Evolutionary conservation across 768 basidiomycete species (phyloP), one percentile per base, ranked within the genome.

Genomic region (Agaricus subrufescens): DNA sequence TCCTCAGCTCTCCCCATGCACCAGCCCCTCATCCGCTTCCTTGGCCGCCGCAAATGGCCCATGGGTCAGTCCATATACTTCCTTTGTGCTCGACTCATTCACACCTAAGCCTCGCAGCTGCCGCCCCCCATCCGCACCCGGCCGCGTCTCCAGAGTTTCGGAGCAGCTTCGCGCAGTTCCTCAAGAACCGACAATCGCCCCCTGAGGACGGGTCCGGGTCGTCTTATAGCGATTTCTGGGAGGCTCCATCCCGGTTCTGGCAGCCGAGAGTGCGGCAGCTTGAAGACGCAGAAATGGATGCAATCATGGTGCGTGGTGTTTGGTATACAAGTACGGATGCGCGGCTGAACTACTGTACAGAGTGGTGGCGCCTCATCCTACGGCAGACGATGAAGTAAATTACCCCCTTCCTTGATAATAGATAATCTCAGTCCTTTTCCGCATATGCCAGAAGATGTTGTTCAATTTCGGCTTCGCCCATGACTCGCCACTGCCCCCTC

Each of bases 401-500:
- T 42, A 58, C 58, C 57, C 58, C 54, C 50, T 46, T 48, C 29
- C 23, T 48, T 59, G 46, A 15, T 37, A 59, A 49, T 54, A 60
- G 45, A 48, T 34, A 46, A 39, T 30, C 45, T 29, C 75, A 94
- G 70, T 94, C 91, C 70, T 89, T 92, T 79, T 94, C 91, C 45
- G 91, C 92, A 61, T 92, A 94, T 54, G 91, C 92, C 50, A 91
- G 72, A 68, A 94, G 68, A 68, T 91, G 82, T 62, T 80, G 70
- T 72, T 94, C 91, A 38, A 93, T 85, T 70, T 94, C 91, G 23
- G 69, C 78, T 66, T 89, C 84, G 38, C 71, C 75, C 84, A 94
- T 83, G 45, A 89, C 85, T 34, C 91, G 80, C 91, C 91, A 94
- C 52, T 77, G 66, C 30, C 91, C 91, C 60, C 80, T 75, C 39